A percentile compares a stretch with the other conserved stretches of the same genome.
phyloP scores from a whole-genome alignment of 164 flowering plant species.

The Sedum album region DNA sequence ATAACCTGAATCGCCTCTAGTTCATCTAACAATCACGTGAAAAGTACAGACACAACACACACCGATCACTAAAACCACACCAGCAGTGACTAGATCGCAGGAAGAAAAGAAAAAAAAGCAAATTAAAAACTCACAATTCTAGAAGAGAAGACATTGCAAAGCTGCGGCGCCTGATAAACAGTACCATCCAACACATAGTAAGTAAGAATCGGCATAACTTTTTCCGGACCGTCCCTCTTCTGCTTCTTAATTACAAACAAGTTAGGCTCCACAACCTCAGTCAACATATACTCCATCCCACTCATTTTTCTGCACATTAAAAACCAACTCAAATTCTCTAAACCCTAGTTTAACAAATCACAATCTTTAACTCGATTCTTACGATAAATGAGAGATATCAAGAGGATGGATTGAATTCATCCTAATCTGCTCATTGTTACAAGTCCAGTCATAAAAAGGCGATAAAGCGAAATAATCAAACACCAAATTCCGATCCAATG shows the following conservation, averaged over 20 bases:
- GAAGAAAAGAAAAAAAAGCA: neutral
- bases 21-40: too few relatives aligned
- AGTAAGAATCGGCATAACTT: conserved; percentile 83
- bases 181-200: conserved; percentile 94
- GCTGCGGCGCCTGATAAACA: conserved; percentile 95
- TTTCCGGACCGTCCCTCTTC: conserved; percentile 90
- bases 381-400: conserved; percentile 87
- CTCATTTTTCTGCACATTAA: conserved; percentile 68
- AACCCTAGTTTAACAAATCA: neutral
- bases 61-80: neutral
- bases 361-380: conserved; percentile 12
- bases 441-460: conserved; percentile 78
- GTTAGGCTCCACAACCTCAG: conserved; percentile 89
- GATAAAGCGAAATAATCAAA: conserved; percentile 97
- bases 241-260: conserved; percentile 87
- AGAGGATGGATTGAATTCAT: conserved; percentile 81
- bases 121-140: conserved; percentile 57
- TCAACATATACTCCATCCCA: conserved; percentile 64
- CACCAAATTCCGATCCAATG: conserved; percentile 80
- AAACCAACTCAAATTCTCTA: neutral
- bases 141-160: conserved; percentile 79
- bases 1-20: too few relatives aligned
- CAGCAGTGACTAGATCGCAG: neutral
- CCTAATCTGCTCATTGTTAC: conserved; percentile 86
- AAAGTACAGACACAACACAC: too few relatives aligned